Conservation (phyloP, 805 yeast species). For the Wickerhamiella azyma region DNA sequence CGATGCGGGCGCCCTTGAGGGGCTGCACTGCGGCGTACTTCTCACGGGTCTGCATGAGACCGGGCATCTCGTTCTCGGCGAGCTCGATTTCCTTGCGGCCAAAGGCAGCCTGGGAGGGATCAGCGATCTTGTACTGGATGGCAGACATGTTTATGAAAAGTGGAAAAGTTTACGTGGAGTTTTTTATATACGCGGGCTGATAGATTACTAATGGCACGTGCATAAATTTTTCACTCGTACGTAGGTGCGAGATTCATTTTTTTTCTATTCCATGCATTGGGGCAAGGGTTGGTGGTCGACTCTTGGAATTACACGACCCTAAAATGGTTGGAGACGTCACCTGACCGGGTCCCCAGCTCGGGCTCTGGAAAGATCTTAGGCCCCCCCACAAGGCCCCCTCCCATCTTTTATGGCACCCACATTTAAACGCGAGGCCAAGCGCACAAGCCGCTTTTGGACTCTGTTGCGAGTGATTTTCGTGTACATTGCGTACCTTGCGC, state of each 20-base stretch:
- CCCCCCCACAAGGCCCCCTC: too few relatives aligned
- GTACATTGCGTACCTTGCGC: slow-evolving; percentile 7
- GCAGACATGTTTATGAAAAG: slow-evolving; percentile 36
- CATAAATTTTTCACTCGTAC: background rate
- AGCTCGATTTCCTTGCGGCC: slow-evolving; percentile 99
- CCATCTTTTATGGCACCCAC: too few relatives aligned
- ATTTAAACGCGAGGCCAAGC: background rate
- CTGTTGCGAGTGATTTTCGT: background rate
- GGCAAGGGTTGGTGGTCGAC: too few relatives aligned
- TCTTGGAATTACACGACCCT: too few relatives aligned
- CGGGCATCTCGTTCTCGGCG: slow-evolving; percentile 99
- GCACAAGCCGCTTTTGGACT: background rate
- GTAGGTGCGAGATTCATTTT: too few relatives aligned
- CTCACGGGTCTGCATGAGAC: slow-evolving; percentile 93
- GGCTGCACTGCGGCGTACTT: slow-evolving; percentile 88
- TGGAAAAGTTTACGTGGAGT: slow-evolving; percentile 4
- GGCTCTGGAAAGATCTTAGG: too few relatives aligned
- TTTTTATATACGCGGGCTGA: background rate
- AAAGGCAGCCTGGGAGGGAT: slow-evolving; percentile 95
- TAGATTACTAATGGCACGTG: background rate
- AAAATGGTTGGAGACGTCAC: too few relatives aligned
- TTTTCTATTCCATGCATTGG: too few relatives aligned
- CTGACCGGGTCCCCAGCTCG: too few relatives aligned
- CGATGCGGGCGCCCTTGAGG: slow-evolving; percentile 94
- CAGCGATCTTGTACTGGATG: slow-evolving; percentile 80